Evolutionary conservation across 2,329 filamentous ascomycete genomes (phyloP), one percentile per base, ranked within the genome.

Genomic region (Didymella segeticola): DNA sequence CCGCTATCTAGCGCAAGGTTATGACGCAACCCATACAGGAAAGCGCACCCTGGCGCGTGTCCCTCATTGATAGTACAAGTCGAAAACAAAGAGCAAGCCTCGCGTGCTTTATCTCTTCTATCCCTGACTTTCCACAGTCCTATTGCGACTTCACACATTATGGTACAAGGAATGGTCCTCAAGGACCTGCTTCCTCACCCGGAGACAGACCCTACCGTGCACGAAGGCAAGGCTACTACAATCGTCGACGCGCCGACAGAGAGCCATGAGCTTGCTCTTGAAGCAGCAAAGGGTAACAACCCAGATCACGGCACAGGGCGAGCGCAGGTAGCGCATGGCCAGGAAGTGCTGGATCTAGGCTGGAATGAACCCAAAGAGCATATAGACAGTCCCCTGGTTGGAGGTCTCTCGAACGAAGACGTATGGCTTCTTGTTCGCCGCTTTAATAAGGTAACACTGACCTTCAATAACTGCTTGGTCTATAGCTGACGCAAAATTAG

Each of bases 371-470:
- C 80, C 25, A 79, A 83, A 46, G 74, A 82, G 23, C 68, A 79
- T n/a, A 82, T 89, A 27, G 75, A 82, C 0, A 77, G 75, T 23
- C 86, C 84, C 0, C 77, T 92, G 10, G 85, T 91, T 0, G 85
- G 86, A 1, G 87, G 88, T 0, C 70, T 92, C 53, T 79, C 80
- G 11, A 92, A 92, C 58, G 88, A 92, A 31, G 86, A 91, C 57
- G 73, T 91, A 0, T 92, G 89, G 87, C 77, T 89, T 42, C 76
- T 92, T 15, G 77, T 90, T 25, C 80, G 89, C 20, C 81, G 89
- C 1, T 92, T 93, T 71, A 87, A 93, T 70, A 91, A 91, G 79
- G 85, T 84, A 65, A 50, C 64, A 51, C 1, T 10, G 4, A 11
- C n/a, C n/a, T n/a, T 26, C 5, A 5, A 12, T 12, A 11, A 6